Evolutionary conservation across 2,329 filamentous ascomycete species (phyloP), one percentile per base, ranked within the genome.

Genomic region (Zasmidium cellare): DNA sequence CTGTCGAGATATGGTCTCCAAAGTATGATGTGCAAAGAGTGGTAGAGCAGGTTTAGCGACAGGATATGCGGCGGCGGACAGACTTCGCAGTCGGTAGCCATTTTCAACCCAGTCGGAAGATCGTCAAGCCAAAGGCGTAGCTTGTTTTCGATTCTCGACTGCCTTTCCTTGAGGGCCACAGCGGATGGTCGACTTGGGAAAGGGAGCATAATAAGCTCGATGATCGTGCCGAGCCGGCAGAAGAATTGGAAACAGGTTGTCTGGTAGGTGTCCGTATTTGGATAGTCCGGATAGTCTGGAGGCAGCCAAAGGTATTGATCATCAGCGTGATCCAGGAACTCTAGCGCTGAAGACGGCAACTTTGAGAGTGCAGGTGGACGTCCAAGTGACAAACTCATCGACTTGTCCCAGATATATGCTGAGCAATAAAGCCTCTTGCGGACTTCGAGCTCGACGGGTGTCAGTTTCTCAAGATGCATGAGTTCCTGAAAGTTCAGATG

Each of bases 11-110:
- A 35, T 35, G 52, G 52, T 20, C 52, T 22, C 52, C 52, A 55
- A 23, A 55, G 52, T 18, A 55, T 28, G 44, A 55, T 48, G 52
- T 46, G 31, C 6, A 47, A 11, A 19, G 52, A 22, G 18, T 48
- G 44, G 28, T 55, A 55, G n/a, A 55, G 45, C 44, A 55, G 31
- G 44, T 55, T 55, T 9, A 55, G 44, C 3, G 23, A 35, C 22
- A 55, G 44, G 19, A 55, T 47, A 20, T 55, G 52, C n/a, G 52
- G 52, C 12, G 52, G 52, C 6, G 52, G 52, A 28, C 44, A 47
- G 5, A 23, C 23, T 38, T 53, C n/a, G 22, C 14, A 19, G 20
- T 45, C 22, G 2, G 31, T 22, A 25, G 16, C 23, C 14, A 53
- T 22, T 23, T 46, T 53, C 19, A 53, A 41, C 16, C n/a, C 22